A percentile compares a stretch with the other conserved stretches of the same genome.
Conservation (phyloP, 345 rosid genomes). For the Euclidium syriacum region DNA sequence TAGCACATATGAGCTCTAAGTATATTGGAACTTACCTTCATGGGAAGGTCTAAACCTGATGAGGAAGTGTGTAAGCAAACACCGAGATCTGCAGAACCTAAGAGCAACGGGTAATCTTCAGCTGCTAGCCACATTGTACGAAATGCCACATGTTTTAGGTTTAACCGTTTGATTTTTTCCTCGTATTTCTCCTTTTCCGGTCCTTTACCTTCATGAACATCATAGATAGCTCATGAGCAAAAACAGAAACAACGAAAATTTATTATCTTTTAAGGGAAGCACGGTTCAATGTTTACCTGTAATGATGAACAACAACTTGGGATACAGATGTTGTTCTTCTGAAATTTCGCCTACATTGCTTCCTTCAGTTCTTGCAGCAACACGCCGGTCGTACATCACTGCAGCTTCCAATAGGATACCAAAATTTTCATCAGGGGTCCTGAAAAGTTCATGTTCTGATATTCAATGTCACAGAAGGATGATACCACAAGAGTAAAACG, state of each 20-base stretch:
- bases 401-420: constrained; percentile 94
- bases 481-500: constrained; percentile 2
- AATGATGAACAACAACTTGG: constrained; percentile 77
- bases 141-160: constrained; percentile 83
- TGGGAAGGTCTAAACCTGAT: constrained; percentile 93
- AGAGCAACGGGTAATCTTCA: constrained; percentile 91
- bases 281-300: constrained; percentile 48
- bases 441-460: constrained; percentile 31
- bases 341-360: constrained; percentile 51
- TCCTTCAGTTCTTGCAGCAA: constrained; percentile 71
- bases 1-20: not conserved
- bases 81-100: constrained; percentile 94
- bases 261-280: not conserved
- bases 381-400: constrained; percentile 92
- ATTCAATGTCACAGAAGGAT: constrained; percentile 4
- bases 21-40: constrained; percentile 54
- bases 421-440: constrained; percentile 99
- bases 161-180: constrained; percentile 67
- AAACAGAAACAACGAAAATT: not conserved
- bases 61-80: constrained; percentile 98
- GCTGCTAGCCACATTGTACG: constrained; percentile 96
- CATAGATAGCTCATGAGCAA: not conserved
- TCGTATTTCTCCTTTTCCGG: constrained; percentile 89
- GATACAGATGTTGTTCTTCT: constrained; percentile 51
- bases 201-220: constrained; percentile 66